phyloP scores from a whole-genome alignment of 331 rosid species.

The Dryas integrifolia region DNA sequence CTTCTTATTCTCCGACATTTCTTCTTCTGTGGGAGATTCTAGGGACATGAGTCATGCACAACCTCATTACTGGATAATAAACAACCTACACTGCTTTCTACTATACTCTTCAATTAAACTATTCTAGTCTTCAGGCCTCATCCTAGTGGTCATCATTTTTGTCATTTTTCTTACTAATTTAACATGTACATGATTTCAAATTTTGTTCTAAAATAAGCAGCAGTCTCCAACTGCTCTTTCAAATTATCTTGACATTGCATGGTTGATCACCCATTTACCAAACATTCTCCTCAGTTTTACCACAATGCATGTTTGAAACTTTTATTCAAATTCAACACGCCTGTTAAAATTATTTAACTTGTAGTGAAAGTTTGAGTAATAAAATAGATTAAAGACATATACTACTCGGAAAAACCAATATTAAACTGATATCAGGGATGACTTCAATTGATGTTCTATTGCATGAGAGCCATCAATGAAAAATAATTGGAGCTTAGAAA shows the following conservation, averaged over 20 bases:
- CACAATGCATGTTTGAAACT: not conserved
- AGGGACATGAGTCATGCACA: not conserved
- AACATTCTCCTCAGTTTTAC: slow-evolving; percentile 23
- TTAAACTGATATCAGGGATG: not conserved
- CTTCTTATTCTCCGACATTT: not conserved
- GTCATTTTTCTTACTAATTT: slow-evolving; percentile 45
- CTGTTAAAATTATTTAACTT: not conserved
- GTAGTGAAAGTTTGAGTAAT: not conserved
- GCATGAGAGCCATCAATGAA: not conserved
- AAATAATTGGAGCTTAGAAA: not conserved
- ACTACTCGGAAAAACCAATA: no score
- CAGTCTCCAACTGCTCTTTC: slow-evolving; percentile 49
- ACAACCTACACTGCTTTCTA: slow-evolving; percentile 15
- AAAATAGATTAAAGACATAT: not conserved
- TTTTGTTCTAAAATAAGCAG: slow-evolving; percentile 13
- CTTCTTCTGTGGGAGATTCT: slow-evolving; percentile 5
- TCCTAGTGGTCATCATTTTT: slow-evolving; percentile 41
- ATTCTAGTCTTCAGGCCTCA: slow-evolving; percentile 22
- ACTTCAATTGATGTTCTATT: not conserved
- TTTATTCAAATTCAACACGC: not conserved
- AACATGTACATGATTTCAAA: slow-evolving; percentile 6
- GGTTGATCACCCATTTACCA: slow-evolving; percentile 43
- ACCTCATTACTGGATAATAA: not conserved
- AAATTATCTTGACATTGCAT: slow-evolving; percentile 14
- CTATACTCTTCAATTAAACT: slow-evolving; percentile 13